These are phyloP conservation scores for Rasamsonia emersonii DNA, from an alignment of 2,329 filamentous ascomycete genomes.

Conservation along the genomic window DNA sequence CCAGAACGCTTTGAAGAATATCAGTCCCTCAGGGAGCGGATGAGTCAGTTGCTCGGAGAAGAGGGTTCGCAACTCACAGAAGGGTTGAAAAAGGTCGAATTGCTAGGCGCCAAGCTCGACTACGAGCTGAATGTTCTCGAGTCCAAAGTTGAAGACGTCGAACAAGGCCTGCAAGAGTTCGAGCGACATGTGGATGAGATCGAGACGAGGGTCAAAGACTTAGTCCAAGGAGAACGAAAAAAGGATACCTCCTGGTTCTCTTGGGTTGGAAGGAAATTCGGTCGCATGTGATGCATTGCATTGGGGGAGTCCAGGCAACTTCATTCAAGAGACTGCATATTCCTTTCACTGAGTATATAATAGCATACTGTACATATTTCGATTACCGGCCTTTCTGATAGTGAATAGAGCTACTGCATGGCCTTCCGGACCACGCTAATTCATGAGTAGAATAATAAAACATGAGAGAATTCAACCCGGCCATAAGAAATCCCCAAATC, in stretches of 20 bases:
- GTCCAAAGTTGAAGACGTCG: conserved; percentile 75
- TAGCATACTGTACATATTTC: too few species aligned
- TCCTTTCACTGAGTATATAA: too few species aligned
- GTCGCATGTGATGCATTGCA: too few species aligned
- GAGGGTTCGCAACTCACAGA: conserved; percentile 63
- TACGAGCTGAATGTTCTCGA: conserved; percentile 81
- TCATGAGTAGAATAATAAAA: too few species aligned
- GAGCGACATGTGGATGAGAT: conserved; percentile 67
- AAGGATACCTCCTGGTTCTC: conserved; percentile 55
- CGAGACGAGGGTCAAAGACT: conserved; percentile 54
- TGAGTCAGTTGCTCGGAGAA: conserved; percentile 59
- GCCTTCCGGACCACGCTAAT: too few species aligned
- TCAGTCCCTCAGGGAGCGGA: conserved; percentile 56
- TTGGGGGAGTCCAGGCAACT: too few species aligned
- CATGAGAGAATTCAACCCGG: too few species aligned
- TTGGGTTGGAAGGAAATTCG: conserved; percentile 36
- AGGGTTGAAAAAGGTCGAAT: conserved; percentile 68
- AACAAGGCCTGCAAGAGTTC: conserved; percentile 71
- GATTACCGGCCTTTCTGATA: too few species aligned
- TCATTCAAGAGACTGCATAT: too few species aligned
- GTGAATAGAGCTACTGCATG: too few species aligned
- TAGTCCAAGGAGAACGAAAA: conserved; percentile 57
- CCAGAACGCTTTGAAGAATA: conserved; percentile 63
- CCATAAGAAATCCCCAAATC: too few species aligned
- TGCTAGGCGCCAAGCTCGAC: conserved; percentile 74